phyloP scores from a whole-genome alignment of 306 rosid species.

The Sechiopsis laciniata region DNA sequence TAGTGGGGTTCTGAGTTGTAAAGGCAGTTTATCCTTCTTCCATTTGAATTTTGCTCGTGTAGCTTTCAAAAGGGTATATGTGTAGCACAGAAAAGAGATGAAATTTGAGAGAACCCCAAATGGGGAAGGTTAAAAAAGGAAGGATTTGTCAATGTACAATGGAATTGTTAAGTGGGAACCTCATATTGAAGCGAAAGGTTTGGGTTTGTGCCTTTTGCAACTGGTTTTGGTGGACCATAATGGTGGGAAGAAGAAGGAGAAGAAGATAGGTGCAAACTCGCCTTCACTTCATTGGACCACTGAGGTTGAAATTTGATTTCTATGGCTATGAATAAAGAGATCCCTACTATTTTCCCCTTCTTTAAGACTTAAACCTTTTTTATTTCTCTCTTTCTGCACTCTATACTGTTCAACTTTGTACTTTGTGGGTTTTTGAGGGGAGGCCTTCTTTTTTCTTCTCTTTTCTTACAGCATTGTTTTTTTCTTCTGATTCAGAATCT shows the following conservation, averaged over 20 bases:
- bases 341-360: constrained; percentile 9
- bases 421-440: neutral
- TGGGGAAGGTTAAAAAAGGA: neutral
- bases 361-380: constrained; percentile 5
- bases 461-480: neutral
- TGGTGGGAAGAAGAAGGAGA: neutral
- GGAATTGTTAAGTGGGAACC: constrained; percentile 17
- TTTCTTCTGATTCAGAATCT: constrained; percentile 7
- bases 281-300: constrained; percentile 14
- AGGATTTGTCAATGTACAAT: neutral
- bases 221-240: constrained; percentile 24
- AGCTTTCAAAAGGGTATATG: neutral
- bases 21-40: constrained; percentile 11
- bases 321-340: neutral
- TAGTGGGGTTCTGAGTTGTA: constrained; percentile 10
- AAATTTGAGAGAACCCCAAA: neutral
- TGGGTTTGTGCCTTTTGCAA: constrained; percentile 7
- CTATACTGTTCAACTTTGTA: constrained; percentile 17
- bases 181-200: constrained; percentile 15
- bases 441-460: neutral
- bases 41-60: neutral
- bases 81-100: neutral
- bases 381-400: constrained; percentile 5
- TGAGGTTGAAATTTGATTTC: neutral
- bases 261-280: constrained; percentile 13